Conservation (phyloP, 1,284 basidiomycete species). For the Athelia psychrophila region DNA sequence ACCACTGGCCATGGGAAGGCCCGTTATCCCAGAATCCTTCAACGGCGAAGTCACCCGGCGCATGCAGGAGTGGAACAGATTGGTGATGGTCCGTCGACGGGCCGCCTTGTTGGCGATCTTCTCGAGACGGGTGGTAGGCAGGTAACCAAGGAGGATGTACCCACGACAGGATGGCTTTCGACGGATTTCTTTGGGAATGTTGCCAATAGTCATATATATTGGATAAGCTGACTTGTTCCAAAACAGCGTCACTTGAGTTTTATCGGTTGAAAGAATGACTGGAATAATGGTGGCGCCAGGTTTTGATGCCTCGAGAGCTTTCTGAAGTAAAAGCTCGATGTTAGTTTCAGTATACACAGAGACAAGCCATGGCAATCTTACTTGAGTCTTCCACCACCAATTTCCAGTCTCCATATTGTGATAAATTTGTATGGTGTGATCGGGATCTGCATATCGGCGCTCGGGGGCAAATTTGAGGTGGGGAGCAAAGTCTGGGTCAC, state of each 20-base stretch:
- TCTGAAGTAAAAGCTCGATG: conserved; percentile 12
- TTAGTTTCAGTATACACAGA: conserved; percentile 1
- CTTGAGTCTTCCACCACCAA: conserved; percentile 13
- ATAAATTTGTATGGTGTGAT: conserved; percentile 4
- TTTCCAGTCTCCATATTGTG: conserved; percentile 11
- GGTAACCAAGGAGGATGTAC: conserved; percentile 35
- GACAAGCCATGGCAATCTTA: conserved; percentile 5
- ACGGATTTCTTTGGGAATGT: conserved; percentile 38
- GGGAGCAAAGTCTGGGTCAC: conserved; percentile 18
- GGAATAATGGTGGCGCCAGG: conserved; percentile 37
- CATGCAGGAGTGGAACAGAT: conserved; percentile 37
- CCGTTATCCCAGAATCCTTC: conserved; percentile 19
- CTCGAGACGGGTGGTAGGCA: conserved; percentile 30
- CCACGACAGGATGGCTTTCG: conserved; percentile 30
- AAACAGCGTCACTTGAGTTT: conserved; percentile 34
- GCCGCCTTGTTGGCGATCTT: conserved; percentile 26
- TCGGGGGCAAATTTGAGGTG: conserved; percentile 18
- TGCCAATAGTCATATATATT: conserved; percentile 41
- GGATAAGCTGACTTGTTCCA: conserved; percentile 37
- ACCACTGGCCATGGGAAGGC: conserved; percentile 23
- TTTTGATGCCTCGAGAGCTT: conserved; percentile 21
- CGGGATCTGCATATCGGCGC: conserved; percentile 10
- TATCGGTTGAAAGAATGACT: conserved; percentile 38
- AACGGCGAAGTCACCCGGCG: conserved; percentile 24
- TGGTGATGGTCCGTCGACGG: conserved; percentile 23